Evolutionary conservation across 2,329 filamentous ascomycete species (phyloP).

Genomic region (Calycina herbarum): DNA sequence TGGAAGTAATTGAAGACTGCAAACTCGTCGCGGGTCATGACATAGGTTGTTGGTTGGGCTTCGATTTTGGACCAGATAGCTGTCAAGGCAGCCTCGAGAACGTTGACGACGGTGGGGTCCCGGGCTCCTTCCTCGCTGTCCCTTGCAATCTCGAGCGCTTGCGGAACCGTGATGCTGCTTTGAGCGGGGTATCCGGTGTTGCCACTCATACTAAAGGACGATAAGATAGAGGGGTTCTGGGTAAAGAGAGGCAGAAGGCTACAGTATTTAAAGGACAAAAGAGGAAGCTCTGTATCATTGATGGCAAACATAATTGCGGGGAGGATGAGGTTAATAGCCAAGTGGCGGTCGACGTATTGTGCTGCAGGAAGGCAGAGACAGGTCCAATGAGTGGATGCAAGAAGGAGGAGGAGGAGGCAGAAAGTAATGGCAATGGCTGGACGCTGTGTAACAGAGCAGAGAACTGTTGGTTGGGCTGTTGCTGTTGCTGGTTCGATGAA

Average conservation of each 20-base stretch:
- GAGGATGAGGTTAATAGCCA: conserved; percentile 2
- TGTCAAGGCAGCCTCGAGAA: conserved; percentile 64
- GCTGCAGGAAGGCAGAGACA: not conserved
- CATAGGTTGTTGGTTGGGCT: conserved; percentile 64
- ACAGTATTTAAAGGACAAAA: conserved; percentile 24
- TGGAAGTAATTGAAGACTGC: conserved; percentile 86
- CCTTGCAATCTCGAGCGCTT: conserved; percentile 74
- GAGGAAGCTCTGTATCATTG: conserved; percentile 26
- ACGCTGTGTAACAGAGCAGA: not conserved
- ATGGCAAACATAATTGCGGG: conserved; percentile 28
- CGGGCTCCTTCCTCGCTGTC: conserved; percentile 67
- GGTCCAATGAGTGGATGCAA: not conserved
- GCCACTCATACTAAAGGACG: conserved; percentile 24
- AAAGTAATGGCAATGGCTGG: too few relatives aligned
- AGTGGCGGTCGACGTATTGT: not conserved
- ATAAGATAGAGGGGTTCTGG: conserved; percentile 23
- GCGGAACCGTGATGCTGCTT: conserved; percentile 47
- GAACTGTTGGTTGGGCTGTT: not conserved
- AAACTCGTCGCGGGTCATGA: conserved; percentile 77
- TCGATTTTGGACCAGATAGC: conserved; percentile 69
- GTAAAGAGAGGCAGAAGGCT: conserved; percentile 18
- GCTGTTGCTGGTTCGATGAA: not conserved
- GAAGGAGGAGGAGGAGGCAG: not conserved
- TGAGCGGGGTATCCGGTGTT: conserved; percentile 20
- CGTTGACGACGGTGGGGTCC: conserved; percentile 61